Base-by-base conservation (phyloP, 2,329 filamentous ascomycete species). In the Pseudocercospora pini-densiflorae region DNA sequence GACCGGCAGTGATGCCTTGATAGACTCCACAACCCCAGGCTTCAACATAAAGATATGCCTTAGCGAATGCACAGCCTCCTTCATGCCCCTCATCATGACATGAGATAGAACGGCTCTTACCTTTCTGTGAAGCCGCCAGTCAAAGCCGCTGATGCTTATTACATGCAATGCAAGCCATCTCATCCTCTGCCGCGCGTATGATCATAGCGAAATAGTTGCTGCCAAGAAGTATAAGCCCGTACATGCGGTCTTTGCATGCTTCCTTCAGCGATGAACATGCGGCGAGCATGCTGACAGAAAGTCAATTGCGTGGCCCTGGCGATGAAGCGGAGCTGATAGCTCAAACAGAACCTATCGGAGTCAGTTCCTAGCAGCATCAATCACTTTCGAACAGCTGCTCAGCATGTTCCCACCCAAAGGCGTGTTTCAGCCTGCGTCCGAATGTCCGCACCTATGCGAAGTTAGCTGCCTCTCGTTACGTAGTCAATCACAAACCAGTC, bases 381-480 rank as follows among this genome's bases (percentile, higher is more conserved):
- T 67, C 67, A 57, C 68, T 55, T 33, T 65, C 70, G 62, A 75
- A 75, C 47, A 69, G 65, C 40, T 71, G 68, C 47, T 71, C 73
- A 9, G 69, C 69, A 31, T 47, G 55, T 12, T 63, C 66, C 71
- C 74, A 75, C 10, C 73, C 74, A 62, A 67, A 75, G 24, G 72
- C 73, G 65, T 84, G 77, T 59, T 74, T 79, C 47, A 89, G 69
- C 23, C 86, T 76, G 54, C 85, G 76, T 0, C 86, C 87, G 68
- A 81, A 76, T 1, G 81, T 73, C 55, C 63, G 63, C 21, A 58
- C 54, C 54, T 58, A 21, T 36, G 24, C 12, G 29, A 31, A 21
- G n/a, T 58, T 19, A 58, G 54, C 54, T 19, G 24, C 21, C 21
- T 12, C 21, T 5, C 47, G 14, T 27, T 27, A 9, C 23, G 19